Percentiles rank a stretch among this genome's conserved stretches.
Evolutionary conservation across 1,284 basidiomycete species (phyloP).

Genomic region (Athelia sp.): DNA sequence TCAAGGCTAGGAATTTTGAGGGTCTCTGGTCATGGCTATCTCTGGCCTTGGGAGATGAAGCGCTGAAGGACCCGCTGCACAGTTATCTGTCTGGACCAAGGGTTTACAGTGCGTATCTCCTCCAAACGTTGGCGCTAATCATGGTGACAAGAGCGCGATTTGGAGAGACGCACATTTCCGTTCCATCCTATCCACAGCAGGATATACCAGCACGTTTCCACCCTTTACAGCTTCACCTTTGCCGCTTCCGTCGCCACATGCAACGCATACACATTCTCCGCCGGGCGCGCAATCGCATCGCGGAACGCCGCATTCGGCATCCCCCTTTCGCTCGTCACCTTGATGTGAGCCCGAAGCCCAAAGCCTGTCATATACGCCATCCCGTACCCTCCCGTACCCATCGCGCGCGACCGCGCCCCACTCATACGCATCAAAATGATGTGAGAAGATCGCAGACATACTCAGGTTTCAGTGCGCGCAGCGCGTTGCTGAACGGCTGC

Average conservation of each 20-base stretch:
- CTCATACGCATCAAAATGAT: slow-evolving; percentile 77
- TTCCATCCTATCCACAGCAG: no score
- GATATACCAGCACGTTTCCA: no score
- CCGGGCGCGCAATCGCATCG: slow-evolving; percentile 61
- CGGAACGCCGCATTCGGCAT: slow-evolving; percentile 71
- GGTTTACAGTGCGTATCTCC: no score
- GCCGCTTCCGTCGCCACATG: slow-evolving; percentile 24
- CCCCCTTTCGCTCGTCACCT: slow-evolving; percentile 71
- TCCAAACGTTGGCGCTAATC: no score
- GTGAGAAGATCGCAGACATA: slow-evolving; percentile 85
- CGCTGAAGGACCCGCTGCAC: no score
- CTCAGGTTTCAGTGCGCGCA: slow-evolving; percentile 72
- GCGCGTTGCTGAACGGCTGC: slow-evolving; percentile 67
- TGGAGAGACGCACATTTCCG: no score
- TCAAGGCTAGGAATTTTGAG: no score
- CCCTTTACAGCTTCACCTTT: slow-evolving; percentile 18
- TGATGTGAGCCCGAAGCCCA: slow-evolving; percentile 75
- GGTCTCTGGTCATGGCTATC: no score
- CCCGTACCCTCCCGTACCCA: slow-evolving; percentile 77
- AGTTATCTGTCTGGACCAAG: no score
- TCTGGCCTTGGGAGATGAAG: no score
- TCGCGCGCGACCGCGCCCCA: slow-evolving; percentile 85
- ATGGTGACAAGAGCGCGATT: no score
- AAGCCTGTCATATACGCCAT: slow-evolving; percentile 76
- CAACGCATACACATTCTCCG: slow-evolving; percentile 58